Evolutionary conservation across 768 basidiomycete species (phyloP).

Genomic region (Agrocybe pediades): DNA sequence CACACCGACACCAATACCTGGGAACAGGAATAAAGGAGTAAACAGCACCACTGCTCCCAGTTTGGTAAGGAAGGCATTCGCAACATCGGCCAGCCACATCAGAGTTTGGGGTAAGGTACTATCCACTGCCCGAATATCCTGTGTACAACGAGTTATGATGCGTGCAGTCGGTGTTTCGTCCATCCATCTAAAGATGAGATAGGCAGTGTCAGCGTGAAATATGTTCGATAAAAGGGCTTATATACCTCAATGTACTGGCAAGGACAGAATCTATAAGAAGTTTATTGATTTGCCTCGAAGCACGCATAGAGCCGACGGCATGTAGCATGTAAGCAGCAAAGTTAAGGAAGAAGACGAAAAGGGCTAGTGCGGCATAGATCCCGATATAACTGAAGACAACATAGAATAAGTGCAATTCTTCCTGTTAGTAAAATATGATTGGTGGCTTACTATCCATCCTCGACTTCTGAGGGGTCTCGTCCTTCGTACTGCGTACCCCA

Average conservation of each 20-base stretch:
- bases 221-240: background rate
- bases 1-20: slow-evolving; percentile 40
- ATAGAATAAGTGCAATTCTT: slow-evolving; percentile 29
- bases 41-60: slow-evolving; percentile 45
- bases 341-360: slow-evolving; percentile 11
- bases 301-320: slow-evolving; percentile 50
- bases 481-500: slow-evolving; percentile 49
- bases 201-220: background rate
- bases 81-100: slow-evolving; percentile 27
- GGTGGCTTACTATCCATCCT: no score
- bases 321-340: slow-evolving; percentile 38
- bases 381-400: slow-evolving; percentile 46
- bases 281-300: slow-evolving; percentile 55
- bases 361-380: slow-evolving; percentile 19
- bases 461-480: no score
- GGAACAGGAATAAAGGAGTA: slow-evolving; percentile 48
- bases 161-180: slow-evolving; percentile 49
- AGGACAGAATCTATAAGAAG: slow-evolving; percentile 54
- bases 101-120: slow-evolving; percentile 30
- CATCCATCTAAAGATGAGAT: slow-evolving; percentile 41
- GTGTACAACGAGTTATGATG: slow-evolving; percentile 66
- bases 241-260: slow-evolving; percentile 60
- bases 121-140: slow-evolving; percentile 67
- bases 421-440: slow-evolving; percentile 33
- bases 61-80: slow-evolving; percentile 40